Base-by-base conservation (phyloP, 23 red algal genomes). In the Gracilaria gracilis region DNA sequence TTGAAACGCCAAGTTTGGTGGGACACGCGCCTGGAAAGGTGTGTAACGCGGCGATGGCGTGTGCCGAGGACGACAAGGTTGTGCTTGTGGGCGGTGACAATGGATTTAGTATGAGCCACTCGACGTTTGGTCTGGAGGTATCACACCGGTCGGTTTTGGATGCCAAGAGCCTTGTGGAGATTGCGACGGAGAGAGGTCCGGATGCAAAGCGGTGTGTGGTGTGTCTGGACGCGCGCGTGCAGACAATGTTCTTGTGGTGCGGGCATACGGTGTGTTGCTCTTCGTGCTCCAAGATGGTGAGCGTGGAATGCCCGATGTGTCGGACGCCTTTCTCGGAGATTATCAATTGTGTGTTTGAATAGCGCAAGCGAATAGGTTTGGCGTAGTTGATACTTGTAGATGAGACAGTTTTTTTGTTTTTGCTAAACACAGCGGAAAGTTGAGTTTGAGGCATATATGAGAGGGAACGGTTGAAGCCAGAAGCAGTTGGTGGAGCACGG, bases 181-280 rank as follows among this genome's bases (percentile, higher is more conserved):
- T 83, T 35, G 67, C 55, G 2, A 24, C 36, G 23, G 46, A 79
- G 15, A 77, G 93, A 33, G 81, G 84, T 4, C 72, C 69, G 37
- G 70, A 62, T 36, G 77, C 72, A 12, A 74, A 75, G 34, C 57
- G 16, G 25, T 95, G 93, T 28, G 93, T 95, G 8, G 61, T 95
- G 31, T 95, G 93, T 67, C 47, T 95, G 47, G 83, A 88, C 9
- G 67, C 42, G 38, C 25, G 20, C 0, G 65, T 83, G 9, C 39
- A 29, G 17, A 69, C 78, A 19, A 55, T 90, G 67, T 89, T 91
- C 36, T 19, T 95, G 35, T 89, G 84, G 93, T 95, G 93, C 55
- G 84, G 50, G 0, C 93, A 95, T 44, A 70, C 83, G n/a, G 83
- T 87, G 66, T 87, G 83, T 72, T 87, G 83, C 31, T n/a, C 36